Percentiles rank a stretch among this genome's conserved stretches.
phyloP scores from a whole-genome alignment of 371 early-diverging fungal genomes.

The Phascolomyces articulosus region DNA sequence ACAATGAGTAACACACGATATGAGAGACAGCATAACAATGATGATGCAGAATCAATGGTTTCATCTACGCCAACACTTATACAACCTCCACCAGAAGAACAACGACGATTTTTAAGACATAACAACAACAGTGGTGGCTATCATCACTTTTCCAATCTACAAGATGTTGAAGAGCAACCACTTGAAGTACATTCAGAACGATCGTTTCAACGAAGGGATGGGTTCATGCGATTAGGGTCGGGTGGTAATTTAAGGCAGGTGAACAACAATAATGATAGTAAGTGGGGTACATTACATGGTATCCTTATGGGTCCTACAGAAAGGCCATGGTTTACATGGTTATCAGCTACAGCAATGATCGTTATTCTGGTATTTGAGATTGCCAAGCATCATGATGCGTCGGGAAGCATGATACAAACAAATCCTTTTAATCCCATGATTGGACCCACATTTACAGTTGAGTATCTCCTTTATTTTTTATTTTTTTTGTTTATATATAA shows the following conservation, averaged over 20 bases:
- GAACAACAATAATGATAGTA: neutral
- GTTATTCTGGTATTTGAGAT: constrained; percentile 56
- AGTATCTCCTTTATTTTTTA: constrained; percentile 14
- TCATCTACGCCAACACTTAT: constrained; percentile 8
- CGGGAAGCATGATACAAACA: constrained; percentile 54
- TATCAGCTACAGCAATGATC: constrained; percentile 51
- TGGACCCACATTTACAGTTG: constrained; percentile 59
- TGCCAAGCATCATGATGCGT: constrained; percentile 49
- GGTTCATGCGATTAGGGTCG: constrained; percentile 12
- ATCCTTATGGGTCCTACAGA: constrained; percentile 24
- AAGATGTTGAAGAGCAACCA: neutral
- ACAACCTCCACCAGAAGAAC: constrained; percentile 4
- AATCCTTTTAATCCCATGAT: constrained; percentile 65
- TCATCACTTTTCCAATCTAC: neutral
- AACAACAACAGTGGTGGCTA: neutral
- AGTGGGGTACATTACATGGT: neutral
- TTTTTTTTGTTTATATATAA: neutral
- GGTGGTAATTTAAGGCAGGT: neutral
- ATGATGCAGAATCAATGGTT: constrained; percentile 7
- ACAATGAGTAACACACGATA: neutral
- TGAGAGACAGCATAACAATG: neutral
- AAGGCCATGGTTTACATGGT: constrained; percentile 56
- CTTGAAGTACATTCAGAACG: neutral
- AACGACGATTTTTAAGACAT: neutral
- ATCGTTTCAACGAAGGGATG: neutral